phyloP scores from a whole-genome alignment of 805 yeast species.

The Suhomyces kilbournensis region DNA sequence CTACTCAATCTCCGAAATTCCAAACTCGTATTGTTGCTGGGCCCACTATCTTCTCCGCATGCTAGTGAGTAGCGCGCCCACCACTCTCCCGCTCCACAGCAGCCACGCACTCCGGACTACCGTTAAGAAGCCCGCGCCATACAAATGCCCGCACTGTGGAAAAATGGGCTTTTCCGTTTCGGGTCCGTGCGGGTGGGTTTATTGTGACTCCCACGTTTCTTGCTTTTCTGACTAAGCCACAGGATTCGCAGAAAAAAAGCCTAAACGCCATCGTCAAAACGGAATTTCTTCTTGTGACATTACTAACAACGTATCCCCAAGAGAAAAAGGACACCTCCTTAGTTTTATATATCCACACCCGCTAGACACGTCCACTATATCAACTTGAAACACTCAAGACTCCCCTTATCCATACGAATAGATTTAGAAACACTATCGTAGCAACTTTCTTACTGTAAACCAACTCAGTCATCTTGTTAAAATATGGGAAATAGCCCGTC shows the following conservation, averaged over 20 bases:
- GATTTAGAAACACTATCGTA: neutral
- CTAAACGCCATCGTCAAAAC: constrained; percentile 1
- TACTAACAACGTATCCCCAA: neutral
- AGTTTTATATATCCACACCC: neutral
- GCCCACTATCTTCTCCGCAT: neutral
- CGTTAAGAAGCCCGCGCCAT: neutral
- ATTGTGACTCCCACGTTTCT: neutral
- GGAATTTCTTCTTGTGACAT: constrained; percentile 1
- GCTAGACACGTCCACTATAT: neutral
- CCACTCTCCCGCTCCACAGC: neutral
- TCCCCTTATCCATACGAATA: neutral
- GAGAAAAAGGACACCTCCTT: neutral
- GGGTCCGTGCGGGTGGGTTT: neutral
- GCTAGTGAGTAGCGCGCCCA: neutral
- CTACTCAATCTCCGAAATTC: neutral
- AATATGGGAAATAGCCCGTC: constrained; percentile 69
- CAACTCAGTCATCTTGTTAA: constrained; percentile 2
- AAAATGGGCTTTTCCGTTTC: neutral
- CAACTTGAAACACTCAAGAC: neutral
- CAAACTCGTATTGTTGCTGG: neutral
- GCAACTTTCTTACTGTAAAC: neutral
- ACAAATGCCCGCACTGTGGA: neutral
- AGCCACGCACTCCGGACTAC: neutral
- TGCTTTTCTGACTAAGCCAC: neutral
- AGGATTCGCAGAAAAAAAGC: neutral